Percentiles rank a stretch among this genome's conserved stretches.
Evolutionary conservation across 2,329 filamentous ascomycete genomes (phyloP).

Genomic region (Uncinocarpus reesii): DNA sequence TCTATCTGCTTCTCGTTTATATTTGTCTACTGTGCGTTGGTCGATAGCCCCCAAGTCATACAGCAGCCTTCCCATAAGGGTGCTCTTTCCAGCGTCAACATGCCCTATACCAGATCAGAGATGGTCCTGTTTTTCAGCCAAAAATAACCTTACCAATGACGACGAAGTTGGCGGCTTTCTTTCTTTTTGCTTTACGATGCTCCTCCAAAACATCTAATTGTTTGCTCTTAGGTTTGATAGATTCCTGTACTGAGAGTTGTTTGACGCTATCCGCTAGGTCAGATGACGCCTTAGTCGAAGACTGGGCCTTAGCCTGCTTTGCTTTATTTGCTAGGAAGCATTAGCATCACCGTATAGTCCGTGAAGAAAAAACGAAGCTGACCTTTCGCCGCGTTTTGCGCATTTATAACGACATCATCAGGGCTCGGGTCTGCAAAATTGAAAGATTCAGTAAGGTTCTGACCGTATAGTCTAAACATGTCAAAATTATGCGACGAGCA

Average conservation of each 20-base stretch:
- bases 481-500: conserved; percentile 4
- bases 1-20: conserved; percentile 75
- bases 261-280: conserved; percentile 42
- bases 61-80: conserved; percentile 88
- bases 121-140: background rate
- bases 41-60: conserved; percentile 83
- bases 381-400: conserved; percentile 69
- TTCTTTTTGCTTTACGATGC: conserved; percentile 62
- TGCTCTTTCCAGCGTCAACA: conserved; percentile 95
- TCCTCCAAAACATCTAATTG: conserved; percentile 77
- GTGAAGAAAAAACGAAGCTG: conserved; percentile 41
- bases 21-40: conserved; percentile 77
- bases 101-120: conserved; percentile 50
- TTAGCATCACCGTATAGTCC: conserved; percentile 24
- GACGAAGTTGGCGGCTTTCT: conserved; percentile 79
- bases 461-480: conserved; percentile 26
- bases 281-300: conserved; percentile 27
- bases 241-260: conserved; percentile 41
- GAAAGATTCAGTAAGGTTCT: conserved; percentile 36
- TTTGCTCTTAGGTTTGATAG: conserved; percentile 53
- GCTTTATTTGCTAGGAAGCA: conserved; percentile 37
- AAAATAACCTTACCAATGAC: conserved; percentile 58
- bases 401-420: conserved; percentile 77
- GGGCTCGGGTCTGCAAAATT: conserved; percentile 78
- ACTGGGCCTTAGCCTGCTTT: conserved; percentile 32